Percentiles rank a stretch among this genome's conserved stretches.
Evolutionary conservation across 2,329 filamentous ascomycete species (phyloP).

Genomic region (Sporothrix pseudoabietina): DNA sequence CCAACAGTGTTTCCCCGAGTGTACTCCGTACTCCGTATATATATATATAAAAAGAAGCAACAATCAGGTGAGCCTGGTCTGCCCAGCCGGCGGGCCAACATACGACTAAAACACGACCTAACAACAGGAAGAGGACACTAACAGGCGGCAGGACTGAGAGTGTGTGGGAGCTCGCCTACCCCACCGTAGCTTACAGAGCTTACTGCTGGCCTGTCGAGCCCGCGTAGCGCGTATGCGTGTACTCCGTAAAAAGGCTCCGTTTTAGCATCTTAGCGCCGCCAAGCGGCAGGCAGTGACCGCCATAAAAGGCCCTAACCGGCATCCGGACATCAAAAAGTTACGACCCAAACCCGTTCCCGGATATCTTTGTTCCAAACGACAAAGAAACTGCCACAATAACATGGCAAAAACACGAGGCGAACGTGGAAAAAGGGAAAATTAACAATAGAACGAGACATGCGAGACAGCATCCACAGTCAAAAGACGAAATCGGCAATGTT

Average conservation of each 20-base stretch:
- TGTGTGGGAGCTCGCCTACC: background rate
- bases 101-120: background rate
- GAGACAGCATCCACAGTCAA: background rate
- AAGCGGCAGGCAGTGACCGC: background rate
- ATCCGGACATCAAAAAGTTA: background rate
- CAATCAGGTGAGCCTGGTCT: background rate
- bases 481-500: background rate
- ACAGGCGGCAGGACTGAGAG: background rate
- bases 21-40: too few species aligned
- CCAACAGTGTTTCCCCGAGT: background rate
- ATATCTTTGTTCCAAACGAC: background rate
- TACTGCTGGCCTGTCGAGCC: background rate
- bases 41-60: too few species aligned
- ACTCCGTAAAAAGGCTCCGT: background rate
- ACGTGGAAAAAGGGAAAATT: background rate
- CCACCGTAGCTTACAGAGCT: background rate
- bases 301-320: background rate
- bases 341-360: background rate
- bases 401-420: background rate
- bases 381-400: slow-evolving; percentile 3
- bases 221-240: background rate
- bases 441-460: background rate
- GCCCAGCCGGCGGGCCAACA: background rate
- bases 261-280: background rate
- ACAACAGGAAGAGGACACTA: background rate